Evolutionary conservation across 108 stramenopile genomes (phyloP).

Genomic region (Skeletonema costatum): DNA sequence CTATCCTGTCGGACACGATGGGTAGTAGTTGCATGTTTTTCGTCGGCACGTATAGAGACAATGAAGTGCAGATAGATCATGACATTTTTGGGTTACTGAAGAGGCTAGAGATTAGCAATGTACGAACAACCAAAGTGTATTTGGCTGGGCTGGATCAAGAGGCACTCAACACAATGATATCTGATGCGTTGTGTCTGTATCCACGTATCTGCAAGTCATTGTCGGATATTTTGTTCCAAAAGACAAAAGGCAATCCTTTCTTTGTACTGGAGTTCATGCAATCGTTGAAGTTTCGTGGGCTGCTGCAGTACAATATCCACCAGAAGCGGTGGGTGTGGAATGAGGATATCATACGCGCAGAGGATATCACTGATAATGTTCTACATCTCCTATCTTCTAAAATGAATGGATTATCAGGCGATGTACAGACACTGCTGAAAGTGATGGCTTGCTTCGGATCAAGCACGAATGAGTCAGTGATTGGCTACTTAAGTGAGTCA

Average conservation of each 20-base stretch:
- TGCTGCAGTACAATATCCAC: slow-evolving; percentile 18
- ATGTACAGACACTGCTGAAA: slow-evolving; percentile 22
- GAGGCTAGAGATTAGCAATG: slow-evolving; percentile 6
- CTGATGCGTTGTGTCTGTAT: slow-evolving; percentile 21
- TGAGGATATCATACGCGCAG: too few relatives aligned
- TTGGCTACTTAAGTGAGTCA: background rate
- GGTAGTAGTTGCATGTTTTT: slow-evolving; percentile 32
- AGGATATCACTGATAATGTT: too few relatives aligned
- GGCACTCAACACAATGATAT: too few relatives aligned
- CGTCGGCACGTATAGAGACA: slow-evolving; percentile 35
- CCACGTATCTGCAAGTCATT: slow-evolving; percentile 33
- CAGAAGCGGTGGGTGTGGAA: background rate
- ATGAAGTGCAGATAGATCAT: slow-evolving; percentile 20
- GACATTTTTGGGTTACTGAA: slow-evolving; percentile 3
- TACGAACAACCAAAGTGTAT: slow-evolving; percentile 13
- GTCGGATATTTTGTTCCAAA: slow-evolving; percentile 17
- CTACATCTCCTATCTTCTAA: too few relatives aligned
- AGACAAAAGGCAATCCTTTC: slow-evolving; percentile 38
- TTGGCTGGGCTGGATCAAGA: background rate
- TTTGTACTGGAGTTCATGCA: slow-evolving; percentile 26
- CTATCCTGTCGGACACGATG: slow-evolving; percentile 24
- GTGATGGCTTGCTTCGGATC: slow-evolving; percentile 43
- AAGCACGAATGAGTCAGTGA: slow-evolving; percentile 10
- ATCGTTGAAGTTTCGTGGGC: slow-evolving; percentile 11
- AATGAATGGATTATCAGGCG: background rate